Conservation (phyloP, 1,284 basidiomycete species). For the Fomitopsis betulina region DNA sequence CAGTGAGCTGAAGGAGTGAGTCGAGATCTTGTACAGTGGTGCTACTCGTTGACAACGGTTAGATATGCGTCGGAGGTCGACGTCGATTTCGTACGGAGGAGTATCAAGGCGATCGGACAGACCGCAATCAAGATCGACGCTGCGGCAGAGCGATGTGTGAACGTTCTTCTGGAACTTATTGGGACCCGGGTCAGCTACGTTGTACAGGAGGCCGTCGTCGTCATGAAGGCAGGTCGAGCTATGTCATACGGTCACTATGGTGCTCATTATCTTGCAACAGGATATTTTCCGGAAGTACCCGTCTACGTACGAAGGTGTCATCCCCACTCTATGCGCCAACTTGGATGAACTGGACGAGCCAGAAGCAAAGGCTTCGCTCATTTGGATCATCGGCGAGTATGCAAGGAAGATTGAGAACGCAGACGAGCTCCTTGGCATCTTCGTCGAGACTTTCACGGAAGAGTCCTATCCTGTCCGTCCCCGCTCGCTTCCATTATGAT, state of each 20-base stretch:
- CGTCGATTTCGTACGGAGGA: constrained; percentile 95
- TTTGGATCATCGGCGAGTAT: constrained; percentile 99
- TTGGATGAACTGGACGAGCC: constrained; percentile 97
- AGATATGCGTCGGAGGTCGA: constrained; percentile 97
- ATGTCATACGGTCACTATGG: not conserved
- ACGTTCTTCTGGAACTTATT: constrained; percentile 90
- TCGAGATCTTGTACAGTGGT: constrained; percentile 4
- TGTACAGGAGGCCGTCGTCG: constrained; percentile 96
- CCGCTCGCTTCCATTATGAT: constrained; percentile 5
- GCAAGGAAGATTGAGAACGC: constrained; percentile 96
- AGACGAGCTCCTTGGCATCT: constrained; percentile 86
- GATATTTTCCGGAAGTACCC: constrained; percentile 99
- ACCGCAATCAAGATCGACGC: constrained; percentile 94
- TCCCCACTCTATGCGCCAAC: constrained; percentile 91
- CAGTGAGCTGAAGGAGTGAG: constrained; percentile 92
- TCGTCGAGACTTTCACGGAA: constrained; percentile 90
- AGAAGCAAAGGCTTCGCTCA: constrained; percentile 95
- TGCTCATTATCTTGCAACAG: constrained; percentile 31
- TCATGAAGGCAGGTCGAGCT: constrained; percentile 78
- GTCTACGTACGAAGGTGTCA: constrained; percentile 95
- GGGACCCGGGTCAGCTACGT: constrained; percentile 93
- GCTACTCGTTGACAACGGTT: not conserved
- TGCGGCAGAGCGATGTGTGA: constrained; percentile 92
- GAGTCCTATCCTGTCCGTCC: constrained; percentile 80
- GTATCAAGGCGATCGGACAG: constrained; percentile 93